Evolutionary conservation across 163 green algal genomes (phyloP).

Genomic region (Coccomyxa subellipsoidea): DNA sequence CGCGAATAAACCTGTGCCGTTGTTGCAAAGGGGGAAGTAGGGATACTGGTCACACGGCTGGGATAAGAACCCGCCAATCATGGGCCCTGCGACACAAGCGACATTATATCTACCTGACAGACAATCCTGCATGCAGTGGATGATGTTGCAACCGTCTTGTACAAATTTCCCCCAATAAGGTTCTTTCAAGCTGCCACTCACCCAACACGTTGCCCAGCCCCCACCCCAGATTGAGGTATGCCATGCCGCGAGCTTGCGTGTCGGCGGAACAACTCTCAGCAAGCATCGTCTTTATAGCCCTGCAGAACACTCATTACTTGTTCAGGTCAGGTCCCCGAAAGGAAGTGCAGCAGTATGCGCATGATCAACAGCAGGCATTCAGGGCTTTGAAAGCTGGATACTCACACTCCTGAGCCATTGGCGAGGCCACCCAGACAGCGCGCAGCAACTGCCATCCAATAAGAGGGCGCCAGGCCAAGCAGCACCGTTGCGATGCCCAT

Average conservation of each 20-base stretch:
- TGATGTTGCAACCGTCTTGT: background rate
- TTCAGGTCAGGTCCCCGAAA: too few species aligned
- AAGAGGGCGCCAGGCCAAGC: background rate
- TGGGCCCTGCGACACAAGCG: background rate
- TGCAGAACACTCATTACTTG: too few species aligned
- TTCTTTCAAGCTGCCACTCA: background rate
- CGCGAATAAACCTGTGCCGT: background rate
- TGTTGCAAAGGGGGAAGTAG: conserved; percentile 1
- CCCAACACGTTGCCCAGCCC: conserved; percentile 13
- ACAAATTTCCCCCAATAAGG: background rate
- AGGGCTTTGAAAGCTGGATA: too few species aligned
- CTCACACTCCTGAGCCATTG: background rate
- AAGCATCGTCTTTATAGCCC: conserved; percentile 22
- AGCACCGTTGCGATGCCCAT: background rate
- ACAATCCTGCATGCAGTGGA: background rate
- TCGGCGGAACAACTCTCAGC: conserved; percentile 20
- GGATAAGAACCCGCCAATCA: conserved; percentile 17
- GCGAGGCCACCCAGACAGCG: background rate
- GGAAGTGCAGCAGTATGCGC: too few species aligned
- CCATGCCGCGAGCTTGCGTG: conserved; percentile 21
- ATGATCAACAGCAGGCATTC: too few species aligned
- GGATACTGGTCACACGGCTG: background rate
- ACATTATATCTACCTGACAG: background rate
- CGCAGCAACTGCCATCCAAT: background rate
- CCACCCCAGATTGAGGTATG: conserved; percentile 18